Conservation (phyloP, 2,329 filamentous ascomycete genomes). For the Paramyrothecium roridum region DNA sequence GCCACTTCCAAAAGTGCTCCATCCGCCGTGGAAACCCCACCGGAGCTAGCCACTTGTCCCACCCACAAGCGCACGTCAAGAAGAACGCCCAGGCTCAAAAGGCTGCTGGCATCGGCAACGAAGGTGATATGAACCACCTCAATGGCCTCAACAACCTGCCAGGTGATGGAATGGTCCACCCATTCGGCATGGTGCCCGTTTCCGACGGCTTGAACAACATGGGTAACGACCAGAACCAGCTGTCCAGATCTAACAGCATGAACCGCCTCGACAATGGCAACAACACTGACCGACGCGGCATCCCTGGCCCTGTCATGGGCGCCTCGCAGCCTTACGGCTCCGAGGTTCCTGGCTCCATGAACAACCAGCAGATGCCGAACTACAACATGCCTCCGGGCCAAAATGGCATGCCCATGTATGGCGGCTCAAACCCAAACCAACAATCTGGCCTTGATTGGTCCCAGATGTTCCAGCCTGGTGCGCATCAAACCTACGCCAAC, state of each 20-base stretch:
- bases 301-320: conserved; percentile 48
- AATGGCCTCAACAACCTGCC: conserved; percentile 59
- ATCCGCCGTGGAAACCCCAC: conserved; percentile 94
- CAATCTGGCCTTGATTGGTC: conserved; percentile 70
- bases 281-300: conserved; percentile 55
- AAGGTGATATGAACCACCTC: conserved; percentile 57
- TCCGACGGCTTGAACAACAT: conserved; percentile 58
- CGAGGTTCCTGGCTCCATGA: conserved; percentile 60
- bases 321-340: conserved; percentile 54
- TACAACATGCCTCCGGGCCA: conserved; percentile 62
- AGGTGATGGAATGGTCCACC: conserved; percentile 54
- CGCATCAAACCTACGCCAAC: conserved; percentile 63
- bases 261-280: conserved; percentile 54
- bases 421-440: conserved; percentile 57
- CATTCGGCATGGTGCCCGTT: conserved; percentile 55
- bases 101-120: conserved; percentile 46
- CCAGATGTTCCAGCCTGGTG: conserved; percentile 73
- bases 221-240: conserved; percentile 57
- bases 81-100: conserved; percentile 65
- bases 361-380: conserved; percentile 60
- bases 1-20: conserved; percentile 98
- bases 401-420: conserved; percentile 64
- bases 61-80: conserved; percentile 86
- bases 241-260: conserved; percentile 60
- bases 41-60: conserved; percentile 88